Base-by-base conservation (phyloP, 2,329 filamentous ascomycete genomes). In the Dichotomopilus funicola region DNA sequence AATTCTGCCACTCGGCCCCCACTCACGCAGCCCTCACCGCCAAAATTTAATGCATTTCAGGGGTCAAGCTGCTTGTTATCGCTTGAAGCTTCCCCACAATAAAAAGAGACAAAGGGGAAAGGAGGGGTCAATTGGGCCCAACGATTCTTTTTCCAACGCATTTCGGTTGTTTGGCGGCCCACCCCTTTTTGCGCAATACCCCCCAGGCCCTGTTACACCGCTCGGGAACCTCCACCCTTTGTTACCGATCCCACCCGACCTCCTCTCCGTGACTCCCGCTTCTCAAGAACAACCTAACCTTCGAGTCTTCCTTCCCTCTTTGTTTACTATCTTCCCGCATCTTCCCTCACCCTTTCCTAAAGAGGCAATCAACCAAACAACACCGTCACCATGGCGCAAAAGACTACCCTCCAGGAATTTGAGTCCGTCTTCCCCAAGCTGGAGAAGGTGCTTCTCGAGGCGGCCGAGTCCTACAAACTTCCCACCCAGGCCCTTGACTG, bases 361-460 rank as follows among this genome's bases (percentile, higher is more conserved):
- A 19, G 37, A 11, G 42, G 7, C 10, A 40, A 19, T 19, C 13
- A 43, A 44, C 31, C 38, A 46, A 33, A 54, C 38, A 49, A 40
- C 35, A 13, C 5, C 33, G 54, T 55, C 59, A 75, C 66, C 51
- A 85, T 83, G 80, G 79, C 81, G 43, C 75, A 94, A 78, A 84
- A 85, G 64, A 87, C 87, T 50, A 91, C 86, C 49, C 83, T 91
- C 57, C 78, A 87, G 67, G 86, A 95, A 67, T 99, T 99, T 71
- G 91, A 97, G 80, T 78, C 84, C 46, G 82, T 96, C 70, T 97
- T 91, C 76, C 89, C 90, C 54, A 86, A 86, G 72, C 83, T 99
- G 62, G 84, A 91, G 67, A 81, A 89, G 70, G 89, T 91, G 67
- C 77, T 99, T 56, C 79, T 91, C 64, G 84, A 83, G 61, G 85